Conservation (phyloP, 2,329 filamentous ascomycete genomes). For the Xylaria sp. region DNA sequence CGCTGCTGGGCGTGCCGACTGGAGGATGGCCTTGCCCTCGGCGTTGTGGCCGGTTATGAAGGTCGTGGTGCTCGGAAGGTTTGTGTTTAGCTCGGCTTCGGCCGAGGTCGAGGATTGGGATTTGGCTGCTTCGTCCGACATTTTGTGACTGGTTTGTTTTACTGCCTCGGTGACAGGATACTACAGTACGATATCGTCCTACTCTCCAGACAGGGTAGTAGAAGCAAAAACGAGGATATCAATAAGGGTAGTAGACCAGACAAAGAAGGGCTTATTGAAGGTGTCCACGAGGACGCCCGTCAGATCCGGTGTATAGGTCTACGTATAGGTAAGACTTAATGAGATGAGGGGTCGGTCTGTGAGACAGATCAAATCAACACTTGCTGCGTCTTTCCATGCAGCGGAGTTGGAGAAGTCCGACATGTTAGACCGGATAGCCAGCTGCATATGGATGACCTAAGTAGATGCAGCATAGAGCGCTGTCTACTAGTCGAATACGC, state of each 20-base stretch:
- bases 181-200: background rate
- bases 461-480: background rate
- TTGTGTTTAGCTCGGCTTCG: constrained; percentile 15
- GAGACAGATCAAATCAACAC: background rate
- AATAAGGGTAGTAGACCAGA: background rate
- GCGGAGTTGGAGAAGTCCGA: constrained; percentile 26
- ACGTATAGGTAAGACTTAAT: background rate
- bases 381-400: background rate
- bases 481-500: background rate
- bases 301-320: background rate
- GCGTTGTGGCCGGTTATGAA: constrained; percentile 48
- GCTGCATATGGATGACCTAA: background rate
- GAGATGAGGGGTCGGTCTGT: background rate
- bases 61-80: constrained; percentile 39
- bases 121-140: constrained; percentile 15
- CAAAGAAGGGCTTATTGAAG: background rate
- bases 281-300: background rate
- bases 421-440: background rate
- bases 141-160: background rate
- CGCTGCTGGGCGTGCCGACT: constrained; percentile 45
- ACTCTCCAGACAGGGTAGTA: background rate
- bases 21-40: constrained; percentile 52
- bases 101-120: background rate
- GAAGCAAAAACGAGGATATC: background rate
- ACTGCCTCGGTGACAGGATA: background rate